Conservation (phyloP, 2,329 filamentous ascomycete species). For the Penicillium sp. region DNA sequence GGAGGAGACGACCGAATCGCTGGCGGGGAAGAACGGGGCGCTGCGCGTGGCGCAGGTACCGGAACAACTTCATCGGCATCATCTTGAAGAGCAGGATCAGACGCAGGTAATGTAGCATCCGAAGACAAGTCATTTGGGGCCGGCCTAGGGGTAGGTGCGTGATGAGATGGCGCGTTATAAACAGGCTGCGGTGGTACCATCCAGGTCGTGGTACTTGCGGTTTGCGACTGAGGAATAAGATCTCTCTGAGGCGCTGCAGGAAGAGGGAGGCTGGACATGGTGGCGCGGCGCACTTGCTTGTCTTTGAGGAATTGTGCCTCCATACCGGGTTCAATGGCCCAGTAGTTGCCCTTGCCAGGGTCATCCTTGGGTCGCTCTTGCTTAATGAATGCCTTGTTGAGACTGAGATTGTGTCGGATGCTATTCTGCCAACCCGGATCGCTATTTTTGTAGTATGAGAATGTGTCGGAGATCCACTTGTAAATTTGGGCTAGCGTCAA, state of each 20-base stretch:
- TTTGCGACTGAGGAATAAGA: slow-evolving; percentile 25
- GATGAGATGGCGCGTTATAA: slow-evolving; percentile 16
- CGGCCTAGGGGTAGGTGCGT: slow-evolving; percentile 19
- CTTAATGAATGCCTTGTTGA: slow-evolving; percentile 96
- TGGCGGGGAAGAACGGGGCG: slow-evolving; percentile 47
- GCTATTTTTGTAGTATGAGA: slow-evolving; percentile 77
- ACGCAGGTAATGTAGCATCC: slow-evolving; percentile 72
- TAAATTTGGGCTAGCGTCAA: slow-evolving; percentile 94
- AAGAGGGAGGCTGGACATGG: slow-evolving; percentile 44
- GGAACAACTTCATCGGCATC: slow-evolving; percentile 47
- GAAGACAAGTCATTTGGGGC: slow-evolving; percentile 61
- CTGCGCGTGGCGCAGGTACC: slow-evolving; percentile 20
- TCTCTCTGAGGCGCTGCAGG: slow-evolving; percentile 32
- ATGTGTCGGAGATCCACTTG: slow-evolving; percentile 98
- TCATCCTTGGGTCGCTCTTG: slow-evolving; percentile 95
- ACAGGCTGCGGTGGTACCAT: slow-evolving; percentile 31
- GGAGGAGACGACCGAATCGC: slow-evolving; percentile 88
- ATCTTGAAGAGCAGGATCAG: slow-evolving; percentile 60
- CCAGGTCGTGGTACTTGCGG: slow-evolving; percentile 32
- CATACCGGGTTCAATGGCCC: slow-evolving; percentile 86
- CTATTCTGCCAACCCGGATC: slow-evolving; percentile 98
- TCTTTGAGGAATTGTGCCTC: slow-evolving; percentile 88
- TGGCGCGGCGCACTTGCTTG: slow-evolving; percentile 57
- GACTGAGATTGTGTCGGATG: slow-evolving; percentile 93
- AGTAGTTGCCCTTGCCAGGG: slow-evolving; percentile 96